Percentiles rank a stretch among this genome's conserved stretches.
These are phyloP conservation scores for Eucalyptus paniculata DNA, from an alignment of 345 rosid species.

Conservation along the genomic window DNA sequence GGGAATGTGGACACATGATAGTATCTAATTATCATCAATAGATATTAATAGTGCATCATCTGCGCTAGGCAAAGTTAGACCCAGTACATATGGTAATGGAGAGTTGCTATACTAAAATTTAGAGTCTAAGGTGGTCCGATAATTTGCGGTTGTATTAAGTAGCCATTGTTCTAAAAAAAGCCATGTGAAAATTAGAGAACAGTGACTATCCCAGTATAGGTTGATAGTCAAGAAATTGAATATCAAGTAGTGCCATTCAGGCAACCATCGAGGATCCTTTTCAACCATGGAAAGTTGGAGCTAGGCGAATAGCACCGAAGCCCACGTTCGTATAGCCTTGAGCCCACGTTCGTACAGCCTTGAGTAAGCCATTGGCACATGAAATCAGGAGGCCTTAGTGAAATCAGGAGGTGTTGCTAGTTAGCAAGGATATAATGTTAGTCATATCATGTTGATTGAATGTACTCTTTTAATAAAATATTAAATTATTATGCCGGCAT, in stretches of 20 bases:
- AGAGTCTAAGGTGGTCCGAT: too few species aligned
- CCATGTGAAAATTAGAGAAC: too few species aligned
- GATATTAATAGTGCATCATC: too few species aligned
- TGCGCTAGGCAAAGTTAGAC: too few species aligned
- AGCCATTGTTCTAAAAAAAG: not conserved
- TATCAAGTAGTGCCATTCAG: not conserved
- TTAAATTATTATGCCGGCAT: not conserved
- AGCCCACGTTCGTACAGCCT: not conserved
- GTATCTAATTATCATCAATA: too few species aligned
- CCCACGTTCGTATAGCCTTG: not conserved
- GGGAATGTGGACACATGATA: too few species aligned
- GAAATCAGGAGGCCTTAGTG: not conserved
- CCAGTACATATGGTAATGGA: too few species aligned
- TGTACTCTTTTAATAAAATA: too few species aligned
- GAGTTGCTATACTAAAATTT: accelerated
- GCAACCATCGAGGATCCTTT: not conserved
- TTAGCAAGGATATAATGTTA: not conserved
- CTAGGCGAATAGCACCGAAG: not conserved
- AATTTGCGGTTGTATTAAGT: too few species aligned
- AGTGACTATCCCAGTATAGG: not conserved
- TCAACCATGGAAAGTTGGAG: not conserved
- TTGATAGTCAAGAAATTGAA: not conserved
- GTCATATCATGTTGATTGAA: not conserved
- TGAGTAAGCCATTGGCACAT: not conserved
- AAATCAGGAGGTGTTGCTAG: not conserved